Evolutionary conservation across 805 yeast genomes (phyloP).

Genomic region (Metschnikowia kofuensis): DNA sequence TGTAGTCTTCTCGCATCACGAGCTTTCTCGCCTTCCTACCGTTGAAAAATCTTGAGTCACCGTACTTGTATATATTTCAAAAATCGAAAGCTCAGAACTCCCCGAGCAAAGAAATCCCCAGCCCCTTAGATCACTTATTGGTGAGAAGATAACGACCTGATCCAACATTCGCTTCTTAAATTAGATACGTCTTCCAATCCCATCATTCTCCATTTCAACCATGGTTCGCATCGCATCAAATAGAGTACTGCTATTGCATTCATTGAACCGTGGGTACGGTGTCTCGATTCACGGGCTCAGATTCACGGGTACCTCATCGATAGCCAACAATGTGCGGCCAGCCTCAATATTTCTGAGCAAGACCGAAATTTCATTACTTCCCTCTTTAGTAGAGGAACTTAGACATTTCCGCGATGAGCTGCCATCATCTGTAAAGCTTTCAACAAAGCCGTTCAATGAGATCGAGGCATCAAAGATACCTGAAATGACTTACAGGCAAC

Average conservation of each 20-base stretch:
- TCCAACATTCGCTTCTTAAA: background rate
- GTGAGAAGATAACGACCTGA: too few species aligned
- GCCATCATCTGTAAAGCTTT: background rate
- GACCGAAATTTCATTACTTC: conserved; percentile 11
- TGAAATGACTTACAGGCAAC: conserved; percentile 13
- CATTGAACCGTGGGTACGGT: conserved; percentile 1
- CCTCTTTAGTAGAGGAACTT: conserved; percentile 17
- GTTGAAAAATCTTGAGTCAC: conserved; percentile 5
- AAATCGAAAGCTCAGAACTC: too few species aligned
- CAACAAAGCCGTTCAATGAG: conserved; percentile 18
- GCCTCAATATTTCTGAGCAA: background rate
- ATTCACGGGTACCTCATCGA: conserved; percentile 1
- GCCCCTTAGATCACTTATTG: background rate
- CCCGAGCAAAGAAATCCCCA: background rate
- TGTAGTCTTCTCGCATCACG: conserved; percentile 4
- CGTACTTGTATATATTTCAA: background rate
- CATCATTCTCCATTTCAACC: background rate
- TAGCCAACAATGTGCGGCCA: background rate
- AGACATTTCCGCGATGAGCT: conserved; percentile 6
- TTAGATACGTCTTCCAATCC: too few species aligned
- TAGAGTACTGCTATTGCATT: conserved; percentile 6
- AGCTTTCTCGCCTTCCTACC: conserved; percentile 8
- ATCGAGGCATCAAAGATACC: conserved; percentile 4
- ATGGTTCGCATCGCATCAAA: conserved; percentile 7
- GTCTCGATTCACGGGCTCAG: conserved; percentile 2